A percentile compares a stretch with the other conserved stretches of the same genome.
Evolutionary conservation across 176 grass and related monocot genomes (phyloP).

Genomic region (Lolium multiflorum): DNA sequence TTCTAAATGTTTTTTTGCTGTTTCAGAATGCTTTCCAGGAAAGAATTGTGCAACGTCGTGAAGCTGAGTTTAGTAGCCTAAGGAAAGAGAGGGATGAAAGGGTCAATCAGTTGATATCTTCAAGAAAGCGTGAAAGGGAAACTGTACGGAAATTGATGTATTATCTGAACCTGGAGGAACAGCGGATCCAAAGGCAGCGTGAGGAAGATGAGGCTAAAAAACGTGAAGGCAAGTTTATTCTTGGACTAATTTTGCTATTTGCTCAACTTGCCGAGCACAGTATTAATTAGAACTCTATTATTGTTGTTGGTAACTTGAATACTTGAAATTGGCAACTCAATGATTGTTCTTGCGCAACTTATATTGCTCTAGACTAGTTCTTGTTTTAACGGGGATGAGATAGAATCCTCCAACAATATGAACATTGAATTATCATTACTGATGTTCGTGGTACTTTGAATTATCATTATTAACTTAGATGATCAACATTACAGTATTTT

Average conservation of each 20-base stretch:
- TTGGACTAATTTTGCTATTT: neutral
- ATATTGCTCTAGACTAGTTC: neutral
- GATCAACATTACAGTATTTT: neutral
- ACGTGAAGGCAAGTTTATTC: conserved; percentile 62
- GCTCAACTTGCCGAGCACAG: neutral
- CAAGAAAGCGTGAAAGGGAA: conserved; percentile 79
- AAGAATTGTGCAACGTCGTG: conserved; percentile 62
- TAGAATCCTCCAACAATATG: neutral
- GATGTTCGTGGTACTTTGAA: neutral
- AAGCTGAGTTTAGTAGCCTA: conserved; percentile 65
- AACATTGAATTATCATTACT: neutral
- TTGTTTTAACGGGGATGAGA: neutral
- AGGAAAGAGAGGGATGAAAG: conserved; percentile 82
- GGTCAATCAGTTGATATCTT: conserved; percentile 69
- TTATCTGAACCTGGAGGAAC: conserved; percentile 76
- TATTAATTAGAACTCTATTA: neutral
- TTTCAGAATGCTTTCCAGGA: conserved; percentile 73
- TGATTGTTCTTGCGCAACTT: neutral
- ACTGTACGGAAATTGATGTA: conserved; percentile 81
- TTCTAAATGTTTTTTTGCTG: neutral
- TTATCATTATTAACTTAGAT: neutral
- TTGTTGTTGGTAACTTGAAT: neutral
- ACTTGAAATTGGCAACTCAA: neutral
- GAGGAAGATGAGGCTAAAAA: conserved; percentile 89
- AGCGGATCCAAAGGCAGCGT: conserved; percentile 52